phyloP scores from a whole-genome alignment of 352 stramenopile species.

The Globisporangium uncinulatum region DNA sequence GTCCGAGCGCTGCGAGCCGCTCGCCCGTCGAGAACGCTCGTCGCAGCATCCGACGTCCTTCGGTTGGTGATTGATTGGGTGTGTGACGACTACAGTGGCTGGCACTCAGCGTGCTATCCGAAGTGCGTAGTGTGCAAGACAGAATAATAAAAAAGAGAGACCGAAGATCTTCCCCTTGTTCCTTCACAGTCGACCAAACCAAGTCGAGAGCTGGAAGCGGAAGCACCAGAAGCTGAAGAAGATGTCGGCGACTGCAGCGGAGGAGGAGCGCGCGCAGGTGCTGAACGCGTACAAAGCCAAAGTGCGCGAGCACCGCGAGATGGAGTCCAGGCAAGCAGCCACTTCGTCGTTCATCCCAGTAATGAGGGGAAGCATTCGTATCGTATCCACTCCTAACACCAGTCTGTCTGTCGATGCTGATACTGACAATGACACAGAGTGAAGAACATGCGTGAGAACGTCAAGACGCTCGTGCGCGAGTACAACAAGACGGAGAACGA shows the following conservation, averaged over 20 bases:
- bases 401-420: background rate
- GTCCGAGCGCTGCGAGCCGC: slow-evolving; percentile 5
- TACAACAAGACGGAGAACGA: slow-evolving; percentile 99
- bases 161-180: background rate
- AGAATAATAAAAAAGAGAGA: no score
- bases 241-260: slow-evolving; percentile 58
- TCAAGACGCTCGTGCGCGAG: slow-evolving; percentile 92
- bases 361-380: no score
- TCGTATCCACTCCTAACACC: no score
- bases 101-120: no score
- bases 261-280: slow-evolving; percentile 90
- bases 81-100: no score
- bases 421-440: slow-evolving; percentile 44
- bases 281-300: slow-evolving; percentile 95
- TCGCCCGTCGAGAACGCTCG: background rate
- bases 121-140: no score
- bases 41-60: background rate
- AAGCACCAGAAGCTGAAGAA: slow-evolving; percentile 15
- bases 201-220: slow-evolving; percentile 1
- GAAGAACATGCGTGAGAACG: slow-evolving; percentile 96
- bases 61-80: background rate
- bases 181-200: background rate
- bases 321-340: slow-evolving; percentile 76
- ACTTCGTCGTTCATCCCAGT: slow-evolving; percentile 7
- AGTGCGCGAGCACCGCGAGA: slow-evolving; percentile 95